phyloP scores from a whole-genome alignment of 495 filamentous ascomycete species.

The Aspergillus kassunensis region DNA sequence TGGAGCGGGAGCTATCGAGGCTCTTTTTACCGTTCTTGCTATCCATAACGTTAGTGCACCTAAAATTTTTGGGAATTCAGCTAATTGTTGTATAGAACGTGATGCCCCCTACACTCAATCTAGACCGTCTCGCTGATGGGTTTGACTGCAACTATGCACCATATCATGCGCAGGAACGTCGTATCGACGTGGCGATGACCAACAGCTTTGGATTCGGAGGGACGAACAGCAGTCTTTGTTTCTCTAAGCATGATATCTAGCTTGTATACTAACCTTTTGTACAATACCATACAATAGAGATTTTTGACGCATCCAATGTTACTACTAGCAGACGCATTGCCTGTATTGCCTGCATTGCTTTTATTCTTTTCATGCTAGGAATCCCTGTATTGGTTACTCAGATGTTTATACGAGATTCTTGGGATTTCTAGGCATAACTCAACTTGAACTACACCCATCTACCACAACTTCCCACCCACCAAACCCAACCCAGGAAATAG shows the following conservation, averaged over 20 bases:
- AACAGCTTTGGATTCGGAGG: slow-evolving; percentile 99
- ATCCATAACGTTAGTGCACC: slow-evolving; percentile 67
- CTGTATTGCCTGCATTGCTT: too few relatives aligned
- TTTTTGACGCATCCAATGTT: too few relatives aligned
- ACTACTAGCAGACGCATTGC: too few relatives aligned
- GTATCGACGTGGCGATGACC: slow-evolving; percentile 71
- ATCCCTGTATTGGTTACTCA: too few relatives aligned
- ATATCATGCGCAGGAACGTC: slow-evolving; percentile 59
- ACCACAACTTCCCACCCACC: too few relatives aligned
- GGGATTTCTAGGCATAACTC: too few relatives aligned
- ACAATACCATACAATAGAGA: neutral
- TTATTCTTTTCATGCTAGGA: too few relatives aligned
- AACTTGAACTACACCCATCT: too few relatives aligned
- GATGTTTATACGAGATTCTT: too few relatives aligned
- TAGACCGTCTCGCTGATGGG: slow-evolving; percentile 61
- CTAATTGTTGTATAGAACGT: slow-evolving; percentile 51
- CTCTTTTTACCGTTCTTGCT: slow-evolving; percentile 75
- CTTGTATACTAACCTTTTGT: neutral
- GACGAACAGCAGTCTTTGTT: slow-evolving; percentile 89
- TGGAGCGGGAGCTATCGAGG: slow-evolving; percentile 84
- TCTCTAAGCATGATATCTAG: slow-evolving; percentile 38
- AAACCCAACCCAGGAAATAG: too few relatives aligned
- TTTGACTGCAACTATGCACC: slow-evolving; percentile 89
- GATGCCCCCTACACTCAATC: slow-evolving; percentile 84
- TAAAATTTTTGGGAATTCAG: neutral